phyloP scores from a whole-genome alignment of 352 stramenopile genomes.

The Albugo candida region DNA sequence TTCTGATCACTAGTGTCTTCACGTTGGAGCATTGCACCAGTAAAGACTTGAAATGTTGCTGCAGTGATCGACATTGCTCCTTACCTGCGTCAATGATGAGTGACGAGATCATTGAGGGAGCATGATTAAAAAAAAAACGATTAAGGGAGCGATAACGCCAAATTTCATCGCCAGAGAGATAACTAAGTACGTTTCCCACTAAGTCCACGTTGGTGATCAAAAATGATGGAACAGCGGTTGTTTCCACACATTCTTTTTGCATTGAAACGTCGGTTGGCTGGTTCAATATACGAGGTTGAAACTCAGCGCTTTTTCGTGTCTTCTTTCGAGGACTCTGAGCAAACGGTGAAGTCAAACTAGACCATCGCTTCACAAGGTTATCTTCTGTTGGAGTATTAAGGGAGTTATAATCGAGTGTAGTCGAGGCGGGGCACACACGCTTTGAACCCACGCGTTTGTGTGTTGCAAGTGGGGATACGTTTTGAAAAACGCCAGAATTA shows the following conservation, averaged over 20 bases:
- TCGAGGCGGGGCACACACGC: too few species aligned
- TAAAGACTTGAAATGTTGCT: constrained; percentile 1
- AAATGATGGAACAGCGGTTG: constrained; percentile 4
- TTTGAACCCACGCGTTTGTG: too few species aligned
- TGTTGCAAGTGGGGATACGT: too few species aligned
- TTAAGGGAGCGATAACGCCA: constrained; percentile 22
- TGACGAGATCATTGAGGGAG: constrained; percentile 20
- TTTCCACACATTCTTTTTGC: neutral
- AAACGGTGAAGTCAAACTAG: too few species aligned
- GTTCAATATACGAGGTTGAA: too few species aligned
- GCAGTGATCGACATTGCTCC: neutral
- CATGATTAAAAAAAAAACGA: constrained; percentile 25
- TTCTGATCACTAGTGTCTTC: constrained; percentile 24
- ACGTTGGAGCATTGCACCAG: constrained; percentile 23
- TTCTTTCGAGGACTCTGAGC: too few species aligned
- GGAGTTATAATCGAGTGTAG: too few species aligned
- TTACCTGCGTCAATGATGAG: constrained; percentile 22
- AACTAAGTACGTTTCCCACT: constrained; percentile 30
- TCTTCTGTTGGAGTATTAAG: too few species aligned
- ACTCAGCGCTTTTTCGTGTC: too few species aligned
- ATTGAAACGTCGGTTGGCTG: too few species aligned
- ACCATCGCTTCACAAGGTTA: too few species aligned
- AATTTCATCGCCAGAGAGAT: constrained; percentile 26
- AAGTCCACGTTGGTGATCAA: constrained; percentile 36
- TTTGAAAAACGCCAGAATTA: constrained; percentile 5